Evolutionary conservation across 2,329 filamentous ascomycete species (phyloP).

Genomic region (Setomelanomma holmii): DNA sequence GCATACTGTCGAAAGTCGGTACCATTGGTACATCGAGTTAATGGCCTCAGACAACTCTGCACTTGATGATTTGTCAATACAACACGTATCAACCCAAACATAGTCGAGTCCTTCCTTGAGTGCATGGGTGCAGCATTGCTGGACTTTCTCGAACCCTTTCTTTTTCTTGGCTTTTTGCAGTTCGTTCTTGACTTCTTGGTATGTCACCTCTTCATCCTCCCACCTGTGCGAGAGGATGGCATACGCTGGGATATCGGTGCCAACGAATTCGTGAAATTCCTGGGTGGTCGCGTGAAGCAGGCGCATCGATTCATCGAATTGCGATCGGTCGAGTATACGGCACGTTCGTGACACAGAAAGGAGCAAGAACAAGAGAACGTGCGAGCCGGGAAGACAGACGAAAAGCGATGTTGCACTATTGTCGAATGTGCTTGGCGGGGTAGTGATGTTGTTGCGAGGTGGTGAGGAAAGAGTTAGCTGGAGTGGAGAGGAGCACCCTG

Average conservation of each 20-base stretch:
- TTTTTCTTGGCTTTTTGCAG: background rate
- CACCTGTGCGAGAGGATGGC: constrained; percentile 6
- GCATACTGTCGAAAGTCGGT: background rate
- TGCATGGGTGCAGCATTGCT: background rate
- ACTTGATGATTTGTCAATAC: background rate
- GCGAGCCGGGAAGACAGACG: no score
- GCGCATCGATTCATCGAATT: background rate
- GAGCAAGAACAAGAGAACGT: no score
- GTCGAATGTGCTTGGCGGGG: background rate
- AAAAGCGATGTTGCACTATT: no score
- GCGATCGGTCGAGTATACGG: background rate
- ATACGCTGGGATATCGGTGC: constrained; percentile 1
- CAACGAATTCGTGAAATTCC: background rate
- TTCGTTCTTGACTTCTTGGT: background rate
- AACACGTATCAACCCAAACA: constrained; percentile 5
- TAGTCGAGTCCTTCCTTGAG: background rate
- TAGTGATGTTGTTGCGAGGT: background rate
- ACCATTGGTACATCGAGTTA: constrained; percentile 7
- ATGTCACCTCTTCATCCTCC: background rate
- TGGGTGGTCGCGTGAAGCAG: background rate
- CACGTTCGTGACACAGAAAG: no score
- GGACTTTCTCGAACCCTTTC: background rate
- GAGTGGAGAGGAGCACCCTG: no score
- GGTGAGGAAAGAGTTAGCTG: no score
- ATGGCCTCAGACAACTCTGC: constrained; percentile 5